phyloP scores from a whole-genome alignment of 129 eudicot genomes.

The Apium graveolens region DNA sequence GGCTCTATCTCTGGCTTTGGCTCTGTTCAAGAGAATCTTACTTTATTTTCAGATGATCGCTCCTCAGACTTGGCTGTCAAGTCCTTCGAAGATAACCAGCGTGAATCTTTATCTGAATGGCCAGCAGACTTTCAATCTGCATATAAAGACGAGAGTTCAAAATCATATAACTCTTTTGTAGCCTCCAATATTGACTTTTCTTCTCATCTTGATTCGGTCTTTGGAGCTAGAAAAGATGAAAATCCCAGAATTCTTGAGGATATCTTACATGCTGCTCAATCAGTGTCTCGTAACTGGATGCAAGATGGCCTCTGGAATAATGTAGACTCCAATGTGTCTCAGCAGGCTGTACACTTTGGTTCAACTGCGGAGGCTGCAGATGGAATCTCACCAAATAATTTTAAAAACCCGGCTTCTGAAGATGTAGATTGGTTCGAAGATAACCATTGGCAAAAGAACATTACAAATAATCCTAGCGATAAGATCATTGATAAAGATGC shows the following conservation, averaged over 20 bases:
- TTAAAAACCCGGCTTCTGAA: slow-evolving; percentile 24
- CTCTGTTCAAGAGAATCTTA: slow-evolving; percentile 24
- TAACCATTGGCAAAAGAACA: slow-evolving; percentile 24
- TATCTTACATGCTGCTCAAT: slow-evolving; percentile 6
- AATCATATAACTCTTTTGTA: slow-evolving; percentile 4
- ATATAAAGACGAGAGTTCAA: slow-evolving; percentile 7
- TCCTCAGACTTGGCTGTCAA: slow-evolving; percentile 19
- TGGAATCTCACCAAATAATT: slow-evolving; percentile 11
- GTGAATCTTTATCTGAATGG: slow-evolving; percentile 38
- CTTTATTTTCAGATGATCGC: slow-evolving; percentile 34
- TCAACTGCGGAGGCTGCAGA: slow-evolving; percentile 8
- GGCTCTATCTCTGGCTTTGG: slow-evolving; percentile 14
- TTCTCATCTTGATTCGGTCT: slow-evolving; percentile 26
- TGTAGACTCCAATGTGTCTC: slow-evolving; percentile 13
- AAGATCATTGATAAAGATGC: not conserved
- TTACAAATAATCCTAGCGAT: slow-evolving; percentile 11
- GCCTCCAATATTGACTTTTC: slow-evolving; percentile 16
- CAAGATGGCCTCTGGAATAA: slow-evolving; percentile 22
- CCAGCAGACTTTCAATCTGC: slow-evolving; percentile 30
- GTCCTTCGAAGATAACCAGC: slow-evolving; percentile 23
- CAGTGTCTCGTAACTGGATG: slow-evolving; percentile 22
- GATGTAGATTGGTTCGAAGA: slow-evolving; percentile 42
- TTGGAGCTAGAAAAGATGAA: slow-evolving; percentile 16
- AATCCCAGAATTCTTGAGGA: slow-evolving; percentile 9
- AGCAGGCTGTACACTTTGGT: slow-evolving; percentile 12